Percentiles rank a stretch among this genome's conserved stretches.
Evolutionary conservation across 1,284 basidiomycete species (phyloP).

Genomic region (Austroboletus novae-zelandiae): DNA sequence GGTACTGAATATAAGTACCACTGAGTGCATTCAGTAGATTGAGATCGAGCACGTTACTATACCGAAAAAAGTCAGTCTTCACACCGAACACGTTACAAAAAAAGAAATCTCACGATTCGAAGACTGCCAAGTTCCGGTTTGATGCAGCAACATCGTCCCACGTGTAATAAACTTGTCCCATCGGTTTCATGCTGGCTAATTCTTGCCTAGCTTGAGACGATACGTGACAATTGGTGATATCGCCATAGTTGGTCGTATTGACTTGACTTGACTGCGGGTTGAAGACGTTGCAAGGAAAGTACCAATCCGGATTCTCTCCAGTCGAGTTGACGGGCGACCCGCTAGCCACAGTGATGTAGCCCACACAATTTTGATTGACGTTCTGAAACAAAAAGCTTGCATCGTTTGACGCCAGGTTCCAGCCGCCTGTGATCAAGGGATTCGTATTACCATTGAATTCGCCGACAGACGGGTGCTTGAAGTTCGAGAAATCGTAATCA

Average conservation of each 20-base stretch:
- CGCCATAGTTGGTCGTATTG: constrained; percentile 71
- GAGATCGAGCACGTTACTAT: constrained; percentile 86
- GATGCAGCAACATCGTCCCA: constrained; percentile 82
- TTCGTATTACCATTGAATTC: constrained; percentile 78
- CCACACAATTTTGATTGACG: constrained; percentile 79
- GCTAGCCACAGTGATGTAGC: constrained; percentile 69
- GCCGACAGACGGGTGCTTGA: constrained; percentile 74
- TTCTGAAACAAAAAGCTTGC: constrained; percentile 95
- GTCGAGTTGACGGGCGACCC: constrained; percentile 66
- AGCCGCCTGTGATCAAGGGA: constrained; percentile 78
- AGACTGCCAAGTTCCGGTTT: constrained; percentile 84
- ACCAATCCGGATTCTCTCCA: constrained; percentile 71
- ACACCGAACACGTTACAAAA: too few species aligned
- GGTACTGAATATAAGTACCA: constrained; percentile 75
- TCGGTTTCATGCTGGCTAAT: constrained; percentile 49
- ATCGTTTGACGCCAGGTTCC: constrained; percentile 82
- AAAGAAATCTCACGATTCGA: constrained; percentile 68
- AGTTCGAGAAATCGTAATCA: constrained; percentile 88
- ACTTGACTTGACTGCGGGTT: constrained; percentile 62
- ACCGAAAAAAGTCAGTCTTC: constrained; percentile 8
- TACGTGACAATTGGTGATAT: constrained; percentile 71
- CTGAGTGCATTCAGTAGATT: constrained; percentile 83
- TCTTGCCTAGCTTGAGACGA: constrained; percentile 50
- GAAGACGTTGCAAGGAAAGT: constrained; percentile 94
- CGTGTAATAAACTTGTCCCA: constrained; percentile 89